A percentile compares a stretch with the other conserved stretches of the same genome.
Conservation (phyloP, 805 yeast genomes). For the Hagleromyces aurorensis region DNA sequence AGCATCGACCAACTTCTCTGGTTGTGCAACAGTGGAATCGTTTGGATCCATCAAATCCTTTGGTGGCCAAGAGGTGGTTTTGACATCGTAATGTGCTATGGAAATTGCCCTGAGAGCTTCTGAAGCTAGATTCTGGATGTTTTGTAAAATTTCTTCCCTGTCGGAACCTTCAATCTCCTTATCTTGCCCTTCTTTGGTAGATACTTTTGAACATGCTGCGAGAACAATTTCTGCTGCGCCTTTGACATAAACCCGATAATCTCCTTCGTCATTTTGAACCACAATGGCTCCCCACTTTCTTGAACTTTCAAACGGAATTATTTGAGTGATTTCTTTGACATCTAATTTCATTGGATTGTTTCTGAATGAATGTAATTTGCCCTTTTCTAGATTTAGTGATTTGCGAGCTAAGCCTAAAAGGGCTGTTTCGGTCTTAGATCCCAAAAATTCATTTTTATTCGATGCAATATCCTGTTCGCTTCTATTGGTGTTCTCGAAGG, state of each 20-base stretch:
- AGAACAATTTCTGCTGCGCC: conserved; percentile 93
- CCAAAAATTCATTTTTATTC: conserved; percentile 40
- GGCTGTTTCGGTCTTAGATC: conserved; percentile 94
- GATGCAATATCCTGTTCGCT: conserved; percentile 10
- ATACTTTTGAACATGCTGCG: conserved; percentile 40
- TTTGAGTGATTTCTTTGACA: conserved; percentile 46
- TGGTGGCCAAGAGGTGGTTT: conserved; percentile 60
- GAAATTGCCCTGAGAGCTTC: conserved; percentile 83
- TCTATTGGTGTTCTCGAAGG: conserved; percentile 62
- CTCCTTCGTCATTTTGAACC: conserved; percentile 36
- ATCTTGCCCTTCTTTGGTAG: conserved; percentile 27
- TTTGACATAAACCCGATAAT: conserved; percentile 60
- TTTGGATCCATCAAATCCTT: conserved; percentile 31
- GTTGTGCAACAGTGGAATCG: conserved; percentile 37
- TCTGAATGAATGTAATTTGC: conserved; percentile 41
- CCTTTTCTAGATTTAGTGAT: conserved; percentile 40
- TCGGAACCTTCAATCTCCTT: no score
- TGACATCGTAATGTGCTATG: conserved; percentile 71
- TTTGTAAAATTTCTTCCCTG: conserved; percentile 27
- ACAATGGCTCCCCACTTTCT: conserved; percentile 90
- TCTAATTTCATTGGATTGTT: conserved; percentile 26
- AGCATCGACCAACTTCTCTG: conserved; percentile 28
- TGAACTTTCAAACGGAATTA: conserved; percentile 85
- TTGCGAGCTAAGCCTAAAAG: conserved; percentile 59
- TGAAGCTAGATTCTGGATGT: conserved; percentile 55